Evolutionary conservation across 2,329 filamentous ascomycete genomes (phyloP).

Genomic region (Monilinia aucupariae): DNA sequence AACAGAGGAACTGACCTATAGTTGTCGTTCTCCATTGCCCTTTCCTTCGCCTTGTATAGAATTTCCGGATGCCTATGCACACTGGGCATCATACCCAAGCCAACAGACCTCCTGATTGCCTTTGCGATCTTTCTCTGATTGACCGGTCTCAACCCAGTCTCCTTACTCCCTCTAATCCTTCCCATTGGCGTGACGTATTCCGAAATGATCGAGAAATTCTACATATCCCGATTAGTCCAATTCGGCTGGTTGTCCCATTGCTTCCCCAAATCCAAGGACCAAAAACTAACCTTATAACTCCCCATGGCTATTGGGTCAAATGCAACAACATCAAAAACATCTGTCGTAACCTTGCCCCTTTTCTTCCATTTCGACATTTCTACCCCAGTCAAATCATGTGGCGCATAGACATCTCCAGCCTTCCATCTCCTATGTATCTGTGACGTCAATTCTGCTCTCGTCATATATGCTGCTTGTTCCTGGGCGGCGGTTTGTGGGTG

Average conservation of each 20-base stretch:
- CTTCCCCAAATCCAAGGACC: neutral
- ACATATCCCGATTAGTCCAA: constrained; percentile 15
- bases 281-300: constrained; percentile 71
- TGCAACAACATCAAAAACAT: constrained; percentile 74
- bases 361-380: constrained; percentile 80
- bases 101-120: constrained; percentile 82
- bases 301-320: constrained; percentile 74
- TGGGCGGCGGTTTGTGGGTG: constrained; percentile 11
- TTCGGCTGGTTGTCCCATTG: neutral
- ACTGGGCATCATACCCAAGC: constrained; percentile 85
- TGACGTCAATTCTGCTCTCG: constrained; percentile 46
- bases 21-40: constrained; percentile 2
- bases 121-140: constrained; percentile 94
- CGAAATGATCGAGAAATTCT: constrained; percentile 91
- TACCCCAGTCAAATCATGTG: constrained; percentile 71
- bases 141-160: constrained; percentile 75
- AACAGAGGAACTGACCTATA: neutral
- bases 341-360: constrained; percentile 49
- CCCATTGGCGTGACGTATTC: constrained; percentile 84
- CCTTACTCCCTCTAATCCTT: constrained; percentile 69
- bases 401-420: constrained; percentile 80
- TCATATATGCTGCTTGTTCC: constrained; percentile 8
- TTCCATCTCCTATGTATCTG: constrained; percentile 68
- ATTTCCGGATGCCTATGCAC: constrained; percentile 86
- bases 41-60: constrained; percentile 38